Base-by-base conservation (phyloP, 2,329 filamentous ascomycete genomes). In the Aspergillus flavus region DNA sequence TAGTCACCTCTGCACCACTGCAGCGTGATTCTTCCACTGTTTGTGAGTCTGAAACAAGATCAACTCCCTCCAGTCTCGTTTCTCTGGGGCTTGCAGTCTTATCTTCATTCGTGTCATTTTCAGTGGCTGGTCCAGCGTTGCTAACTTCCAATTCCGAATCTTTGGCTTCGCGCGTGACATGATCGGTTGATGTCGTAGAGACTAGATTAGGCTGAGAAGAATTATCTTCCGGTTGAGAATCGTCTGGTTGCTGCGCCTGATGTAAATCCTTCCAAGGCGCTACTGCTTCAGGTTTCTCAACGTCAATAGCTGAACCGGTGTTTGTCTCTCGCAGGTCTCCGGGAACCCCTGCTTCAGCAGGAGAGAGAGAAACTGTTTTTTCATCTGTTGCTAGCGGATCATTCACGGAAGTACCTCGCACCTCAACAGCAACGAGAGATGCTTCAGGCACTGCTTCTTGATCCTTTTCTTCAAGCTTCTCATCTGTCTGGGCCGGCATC, bases 261-360 rank as follows among this genome's bases (percentile, higher is more conserved):
- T 66, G 69, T 39, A 72, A 65, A 61, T 72, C 71, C 59, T 74
- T 69, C 61, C 68, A 62, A 9, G 64, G 30, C 1, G 55, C 34
- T 6, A 61, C 32, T 14, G 57, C 34, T 43, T 68, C 66, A 14
- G 21, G 30, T 16, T 61, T 39, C 36, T 64, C 66, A 4, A 56
- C 19, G 14, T 36, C 30, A 54, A 26, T n/a, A 12, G 32, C 14
- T 23, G 9, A 16, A 39, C 16, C n/a, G 28, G 3, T 34, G n/a
- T 14, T 14, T n/a, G 21, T 16, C 19, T 36, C 32, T 36, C 11
- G 26, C 4, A 14, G 10, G 32, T 26, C 30, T 36, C 23, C 19
- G 32, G 30, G 11, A 14, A 6, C 30, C 50, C 16, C 55, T 36
- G 14, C 41, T 57, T 64, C 62, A 32, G 43, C 50, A 30, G 36